Base-by-base conservation (phyloP, 1,139 yeast genomes). In the Pneumocystis murina region DNA sequence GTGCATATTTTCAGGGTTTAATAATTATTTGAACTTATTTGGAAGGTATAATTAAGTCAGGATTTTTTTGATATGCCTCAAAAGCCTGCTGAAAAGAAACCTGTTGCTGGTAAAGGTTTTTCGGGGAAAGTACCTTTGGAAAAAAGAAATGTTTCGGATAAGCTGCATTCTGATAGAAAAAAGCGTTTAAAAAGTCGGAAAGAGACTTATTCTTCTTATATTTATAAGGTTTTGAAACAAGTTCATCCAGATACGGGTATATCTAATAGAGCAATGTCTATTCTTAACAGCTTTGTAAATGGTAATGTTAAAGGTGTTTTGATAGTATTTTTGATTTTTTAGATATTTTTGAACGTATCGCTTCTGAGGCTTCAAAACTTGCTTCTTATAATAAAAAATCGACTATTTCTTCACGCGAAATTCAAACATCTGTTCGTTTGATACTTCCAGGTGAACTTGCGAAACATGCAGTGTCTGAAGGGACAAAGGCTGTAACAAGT, bases 351-450 rank as follows among this genome's bases (percentile, higher is more conserved):
- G 95, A 87, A 81, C 87, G 95, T 84, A 86, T 86, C 74, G 98
- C 98, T 73, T 80, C 94, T 73, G 98, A 92, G 81, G 97, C 98
- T 74, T 92, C 98, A 72, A 92, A 92, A 83, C 86, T 92, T 77
- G 98, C 98, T 80, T 96, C 97, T 76, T 92, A 92, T 87, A 92
- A 92, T 88, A 92, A 92, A 85, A 91, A 91, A 82, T 90, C 97
- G 66, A 92, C 98, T 75, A 92, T 92, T 75, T 90, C 97, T 70
- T 96, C 98, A 68, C 90, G 98, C 83, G 98, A 92, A 81, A 92
- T 92, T 76, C 98, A 92, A 82, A 92, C 97, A 73, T 97, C 98
- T 72, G 98, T 92, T 72, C 88, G 97, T 84, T 86, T 92, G 77
- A 92, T 92, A 81, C 87, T 92, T 75, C 98, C 98, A 72, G 98